A percentile compares a stretch with the other conserved stretches of the same genome.
Evolutionary conservation across 768 basidiomycete genomes (phyloP).

Genomic region (Rhizopogon vinicolor): DNA sequence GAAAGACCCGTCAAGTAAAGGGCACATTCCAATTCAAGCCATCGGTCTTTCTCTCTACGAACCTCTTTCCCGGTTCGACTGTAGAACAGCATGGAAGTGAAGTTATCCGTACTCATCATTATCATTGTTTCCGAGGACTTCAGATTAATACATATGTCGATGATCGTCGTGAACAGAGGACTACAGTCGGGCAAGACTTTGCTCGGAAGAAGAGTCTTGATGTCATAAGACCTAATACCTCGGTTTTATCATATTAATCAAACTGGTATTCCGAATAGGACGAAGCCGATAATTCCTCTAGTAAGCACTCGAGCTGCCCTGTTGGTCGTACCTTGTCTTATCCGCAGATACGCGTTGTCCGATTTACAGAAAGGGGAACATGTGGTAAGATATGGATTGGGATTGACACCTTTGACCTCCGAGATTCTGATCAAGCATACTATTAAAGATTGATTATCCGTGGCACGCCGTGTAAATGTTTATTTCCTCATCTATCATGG

Average conservation of each 20-base stretch:
- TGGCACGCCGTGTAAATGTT: constrained; percentile 69
- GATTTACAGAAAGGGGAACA: constrained; percentile 80
- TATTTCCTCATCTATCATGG: not conserved
- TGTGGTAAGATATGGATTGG: constrained; percentile 53
- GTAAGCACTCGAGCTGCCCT: constrained; percentile 37
- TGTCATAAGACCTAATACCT: constrained; percentile 57
- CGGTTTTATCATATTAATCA: constrained; percentile 11
- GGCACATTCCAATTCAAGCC: constrained; percentile 88
- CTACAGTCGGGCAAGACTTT: constrained; percentile 63
- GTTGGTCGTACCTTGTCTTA: not conserved
- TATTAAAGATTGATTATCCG: constrained; percentile 75
- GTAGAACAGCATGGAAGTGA: constrained; percentile 74
- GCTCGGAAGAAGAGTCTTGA: constrained; percentile 78
- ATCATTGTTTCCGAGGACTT: constrained; percentile 23
- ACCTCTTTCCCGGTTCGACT: constrained; percentile 69
- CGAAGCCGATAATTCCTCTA: constrained; percentile 86
- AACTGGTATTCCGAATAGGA: constrained; percentile 43
- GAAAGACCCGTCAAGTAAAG: constrained; percentile 63
- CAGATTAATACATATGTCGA: constrained; percentile 1
- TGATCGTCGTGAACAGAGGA: constrained; percentile 36
- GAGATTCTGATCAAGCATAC: constrained; percentile 8
- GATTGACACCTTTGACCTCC: not conserved
- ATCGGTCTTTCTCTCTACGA: constrained; percentile 97
- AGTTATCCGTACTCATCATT: constrained; percentile 79
- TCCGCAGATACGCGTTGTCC: constrained; percentile 74